These are phyloP conservation scores for Paramecium caudatum DNA, from an alignment of 73 alveolate genomes.

Conservation along the genomic window DNA sequence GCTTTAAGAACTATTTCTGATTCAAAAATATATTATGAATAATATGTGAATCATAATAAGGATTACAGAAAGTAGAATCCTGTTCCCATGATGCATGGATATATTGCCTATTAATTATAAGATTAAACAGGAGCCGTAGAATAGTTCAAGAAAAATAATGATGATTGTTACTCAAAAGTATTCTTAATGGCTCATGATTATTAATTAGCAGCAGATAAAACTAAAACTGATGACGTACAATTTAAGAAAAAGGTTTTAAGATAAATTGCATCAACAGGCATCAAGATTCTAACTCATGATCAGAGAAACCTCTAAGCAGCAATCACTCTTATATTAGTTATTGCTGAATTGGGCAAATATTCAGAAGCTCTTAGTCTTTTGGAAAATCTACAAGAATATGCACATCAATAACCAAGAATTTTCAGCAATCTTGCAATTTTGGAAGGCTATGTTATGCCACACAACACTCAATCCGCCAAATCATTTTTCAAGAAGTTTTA, in stretches of 20 bases:
- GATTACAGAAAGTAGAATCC: slow-evolving; percentile 43
- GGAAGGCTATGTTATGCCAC: not conserved
- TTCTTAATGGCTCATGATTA: slow-evolving; percentile 65
- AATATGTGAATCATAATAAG: slow-evolving; percentile 42
- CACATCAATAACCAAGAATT: slow-evolving; percentile 56
- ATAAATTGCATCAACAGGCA: not conserved
- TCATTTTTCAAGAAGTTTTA: slow-evolving; percentile 46
- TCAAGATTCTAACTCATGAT: slow-evolving; percentile 34
- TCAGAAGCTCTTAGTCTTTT: slow-evolving; percentile 34
- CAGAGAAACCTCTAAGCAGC: slow-evolving; percentile 46
- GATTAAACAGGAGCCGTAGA: slow-evolving; percentile 54
- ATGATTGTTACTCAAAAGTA: slow-evolving; percentile 62
- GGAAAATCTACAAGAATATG: slow-evolving; percentile 55
- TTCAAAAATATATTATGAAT: slow-evolving; percentile 47
- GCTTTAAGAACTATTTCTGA: slow-evolving; percentile 18
- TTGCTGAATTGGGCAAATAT: slow-evolving; percentile 38
- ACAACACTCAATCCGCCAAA: slow-evolving; percentile 53
- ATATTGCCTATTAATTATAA: not conserved
- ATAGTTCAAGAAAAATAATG: slow-evolving; percentile 21
- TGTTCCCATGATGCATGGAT: slow-evolving; percentile 52
- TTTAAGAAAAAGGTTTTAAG: slow-evolving; percentile 14
- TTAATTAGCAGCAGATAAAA: slow-evolving; percentile 63
- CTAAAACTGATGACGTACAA: slow-evolving; percentile 21
- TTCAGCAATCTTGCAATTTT: slow-evolving; percentile 40
- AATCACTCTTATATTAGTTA: slow-evolving; percentile 30